These are phyloP conservation scores for Fragosphaeria purpurea DNA, from an alignment of 2,329 filamentous ascomycete genomes.

Conservation along the genomic window DNA sequence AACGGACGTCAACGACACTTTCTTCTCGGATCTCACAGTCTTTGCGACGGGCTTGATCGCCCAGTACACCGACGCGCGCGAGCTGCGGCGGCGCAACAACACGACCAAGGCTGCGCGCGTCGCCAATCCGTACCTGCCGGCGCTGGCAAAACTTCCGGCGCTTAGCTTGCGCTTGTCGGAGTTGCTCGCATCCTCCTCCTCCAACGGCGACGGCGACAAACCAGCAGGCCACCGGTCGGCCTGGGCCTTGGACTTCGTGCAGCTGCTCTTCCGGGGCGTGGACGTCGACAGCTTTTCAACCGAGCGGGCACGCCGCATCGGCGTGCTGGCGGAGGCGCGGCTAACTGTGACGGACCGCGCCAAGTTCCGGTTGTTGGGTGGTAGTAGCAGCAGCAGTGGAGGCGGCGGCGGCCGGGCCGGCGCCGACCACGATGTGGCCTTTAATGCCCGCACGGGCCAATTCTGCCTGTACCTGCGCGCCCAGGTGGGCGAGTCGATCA, in stretches of 20 bases:
- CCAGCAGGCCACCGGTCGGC: not conserved
- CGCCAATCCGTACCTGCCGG: constrained; percentile 28
- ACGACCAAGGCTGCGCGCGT: constrained; percentile 25
- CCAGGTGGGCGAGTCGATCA: constrained; percentile 46
- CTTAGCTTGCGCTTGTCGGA: constrained; percentile 40
- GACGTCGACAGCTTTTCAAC: constrained; percentile 23
- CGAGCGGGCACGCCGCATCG: constrained; percentile 16
- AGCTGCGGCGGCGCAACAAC: constrained; percentile 35
- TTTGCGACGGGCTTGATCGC: constrained; percentile 42
- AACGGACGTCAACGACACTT: constrained; percentile 34
- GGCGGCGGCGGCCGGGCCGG: not conserved
- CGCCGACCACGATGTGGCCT: constrained; percentile 53
- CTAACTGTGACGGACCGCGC: constrained; percentile 42
- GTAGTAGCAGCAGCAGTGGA: constrained; percentile 18
- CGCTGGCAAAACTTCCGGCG: constrained; percentile 36
- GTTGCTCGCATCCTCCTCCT: constrained; percentile 17
- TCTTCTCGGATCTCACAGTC: constrained; percentile 43
- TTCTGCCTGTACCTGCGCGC: constrained; percentile 53
- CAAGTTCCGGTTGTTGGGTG: constrained; percentile 45
- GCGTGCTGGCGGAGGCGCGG: constrained; percentile 41
- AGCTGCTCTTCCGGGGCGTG: constrained; percentile 45
- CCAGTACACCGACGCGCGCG: constrained; percentile 38
- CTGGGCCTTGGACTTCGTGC: constrained; percentile 52
- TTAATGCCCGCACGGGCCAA: constrained; percentile 47
- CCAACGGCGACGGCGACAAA: too few species aligned